Evolutionary conservation across 805 yeast genomes (phyloP), one percentile per base, ranked within the genome.

Genomic region (Clavispora carvajalis): DNA sequence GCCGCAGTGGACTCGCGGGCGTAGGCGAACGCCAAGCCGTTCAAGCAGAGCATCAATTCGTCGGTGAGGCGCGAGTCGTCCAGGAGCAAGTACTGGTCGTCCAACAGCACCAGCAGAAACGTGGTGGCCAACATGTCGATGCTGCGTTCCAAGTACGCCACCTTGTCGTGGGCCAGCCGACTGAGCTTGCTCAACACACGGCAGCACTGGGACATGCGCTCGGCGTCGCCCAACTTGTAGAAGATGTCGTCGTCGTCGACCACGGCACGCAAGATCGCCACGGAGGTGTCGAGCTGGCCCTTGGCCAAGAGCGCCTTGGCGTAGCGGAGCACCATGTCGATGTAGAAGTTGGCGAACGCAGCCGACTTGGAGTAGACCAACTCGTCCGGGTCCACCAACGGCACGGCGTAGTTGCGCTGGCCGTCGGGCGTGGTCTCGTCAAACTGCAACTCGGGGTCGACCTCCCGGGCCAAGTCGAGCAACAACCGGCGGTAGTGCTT

Each of bases 401-500:
- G 73, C 5, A 64, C 63, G 22, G 55, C 59, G 43, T 54, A 68
- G 37, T 47, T 50, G 38, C 57, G 54, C 10, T 35, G 37, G 4
- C 55, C 58, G 15, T 47, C 55, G 5, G 51, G 30, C 22, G 31
- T 22, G 5, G 45, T 39, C 24, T 60, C 69, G 25, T 55, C 59
- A 40, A 58, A 55, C 2, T 50, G 57, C 13, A 59, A 28, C n/a
- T 48, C 46, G 3, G 63, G 57, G 34, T 55, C 48, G 10, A 40
- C 61, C 24, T 50, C 51, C 24, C 52, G 52, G 16, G 68, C 68
- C 41, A 69, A 42, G 33, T 64, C 64, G 8, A 65, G 47, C 34
- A 69, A 50, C 8, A 69, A 48, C 40, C 70, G 52, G 33, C 70
- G 46, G 48, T 69, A 69, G 51, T 69, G 73, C 43, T 69, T 69